Evolutionary conservation across 2,329 filamentous ascomycete genomes (phyloP).

Genomic region (Aspergillus ruber): DNA sequence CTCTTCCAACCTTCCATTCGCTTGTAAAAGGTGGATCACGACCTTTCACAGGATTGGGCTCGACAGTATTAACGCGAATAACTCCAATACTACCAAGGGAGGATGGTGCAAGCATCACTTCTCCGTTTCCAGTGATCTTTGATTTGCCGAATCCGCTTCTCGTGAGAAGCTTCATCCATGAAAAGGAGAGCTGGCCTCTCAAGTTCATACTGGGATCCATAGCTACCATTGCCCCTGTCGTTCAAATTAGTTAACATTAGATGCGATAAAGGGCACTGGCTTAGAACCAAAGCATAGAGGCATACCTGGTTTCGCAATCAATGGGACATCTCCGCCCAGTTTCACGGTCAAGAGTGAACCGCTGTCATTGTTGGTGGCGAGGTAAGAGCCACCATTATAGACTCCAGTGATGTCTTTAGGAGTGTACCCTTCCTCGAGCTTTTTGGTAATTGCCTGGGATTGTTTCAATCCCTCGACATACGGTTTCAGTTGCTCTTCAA

Average conservation of each 20-base stretch:
- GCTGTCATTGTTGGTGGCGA: no score
- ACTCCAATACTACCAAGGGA: constrained; percentile 80
- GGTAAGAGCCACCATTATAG: no score
- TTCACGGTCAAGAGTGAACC: constrained; percentile 76
- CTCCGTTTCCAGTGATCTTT: constrained; percentile 80
- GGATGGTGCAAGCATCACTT: constrained; percentile 74
- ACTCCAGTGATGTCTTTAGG: no score
- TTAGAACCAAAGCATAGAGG: not conserved
- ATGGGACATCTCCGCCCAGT: constrained; percentile 78
- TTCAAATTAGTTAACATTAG: not conserved
- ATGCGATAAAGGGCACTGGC: not conserved
- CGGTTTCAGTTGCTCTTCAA: no score
- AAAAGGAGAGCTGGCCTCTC: constrained; percentile 76
- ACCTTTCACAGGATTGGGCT: constrained; percentile 36
- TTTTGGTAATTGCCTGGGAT: no score
- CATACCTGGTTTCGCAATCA: constrained; percentile 69
- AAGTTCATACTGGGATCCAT: constrained; percentile 87
- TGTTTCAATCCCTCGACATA: no score
- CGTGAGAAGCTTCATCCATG: constrained; percentile 81
- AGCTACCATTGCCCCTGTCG: constrained; percentile 74
- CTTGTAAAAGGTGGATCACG: no score
- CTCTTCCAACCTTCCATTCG: constrained; percentile 76
- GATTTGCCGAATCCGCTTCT: constrained; percentile 74
- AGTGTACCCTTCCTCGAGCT: no score
- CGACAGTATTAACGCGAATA: constrained; percentile 52